These are phyloP conservation scores for Ballota nigra DNA, from an alignment of 257 asterid species.

Conservation along the genomic window DNA sequence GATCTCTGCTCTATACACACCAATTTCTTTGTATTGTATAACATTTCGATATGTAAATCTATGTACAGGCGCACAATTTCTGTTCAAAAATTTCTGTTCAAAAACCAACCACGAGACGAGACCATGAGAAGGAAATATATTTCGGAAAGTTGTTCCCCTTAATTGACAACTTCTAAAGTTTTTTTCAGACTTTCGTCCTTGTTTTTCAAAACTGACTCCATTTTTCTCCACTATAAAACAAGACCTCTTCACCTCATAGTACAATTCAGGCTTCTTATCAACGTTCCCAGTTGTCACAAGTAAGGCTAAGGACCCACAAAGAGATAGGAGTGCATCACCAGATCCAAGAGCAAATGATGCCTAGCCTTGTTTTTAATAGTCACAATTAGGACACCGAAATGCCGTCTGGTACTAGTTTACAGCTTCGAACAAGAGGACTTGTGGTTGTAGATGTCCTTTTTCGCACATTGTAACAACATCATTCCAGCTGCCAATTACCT, in stretches of 20 bases:
- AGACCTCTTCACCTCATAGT: conserved; percentile 26
- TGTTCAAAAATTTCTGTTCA: conserved; percentile 18
- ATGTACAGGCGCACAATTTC: conserved; percentile 33
- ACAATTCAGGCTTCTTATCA: conserved; percentile 34
- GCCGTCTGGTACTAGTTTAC: conserved; percentile 36
- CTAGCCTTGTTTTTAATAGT: conserved; percentile 14
- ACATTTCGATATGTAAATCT: conserved; percentile 24
- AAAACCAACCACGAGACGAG: not conserved
- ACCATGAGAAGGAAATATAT: conserved; percentile 11
- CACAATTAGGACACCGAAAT: not conserved
- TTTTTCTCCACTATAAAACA: conserved; percentile 29
- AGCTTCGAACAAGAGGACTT: conserved; percentile 88
- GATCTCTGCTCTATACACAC: conserved; percentile 40
- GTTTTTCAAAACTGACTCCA: conserved; percentile 25
- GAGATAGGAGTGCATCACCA: conserved; percentile 17
- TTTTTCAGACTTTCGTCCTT: conserved; percentile 20
- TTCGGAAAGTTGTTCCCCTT: conserved; percentile 15
- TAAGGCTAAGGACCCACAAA: conserved; percentile 13
- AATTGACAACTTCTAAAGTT: conserved; percentile 4
- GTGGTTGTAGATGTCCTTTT: conserved; percentile 93
- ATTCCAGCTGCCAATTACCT: conserved; percentile 90
- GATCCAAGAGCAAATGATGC: conserved; percentile 19
- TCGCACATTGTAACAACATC: conserved; percentile 83
- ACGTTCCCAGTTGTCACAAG: conserved; percentile 19
- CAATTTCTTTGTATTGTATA: conserved; percentile 23